Evolutionary conservation across 2,329 filamentous ascomycete genomes (phyloP).

Genomic region (Fusarium liriodendri): DNA sequence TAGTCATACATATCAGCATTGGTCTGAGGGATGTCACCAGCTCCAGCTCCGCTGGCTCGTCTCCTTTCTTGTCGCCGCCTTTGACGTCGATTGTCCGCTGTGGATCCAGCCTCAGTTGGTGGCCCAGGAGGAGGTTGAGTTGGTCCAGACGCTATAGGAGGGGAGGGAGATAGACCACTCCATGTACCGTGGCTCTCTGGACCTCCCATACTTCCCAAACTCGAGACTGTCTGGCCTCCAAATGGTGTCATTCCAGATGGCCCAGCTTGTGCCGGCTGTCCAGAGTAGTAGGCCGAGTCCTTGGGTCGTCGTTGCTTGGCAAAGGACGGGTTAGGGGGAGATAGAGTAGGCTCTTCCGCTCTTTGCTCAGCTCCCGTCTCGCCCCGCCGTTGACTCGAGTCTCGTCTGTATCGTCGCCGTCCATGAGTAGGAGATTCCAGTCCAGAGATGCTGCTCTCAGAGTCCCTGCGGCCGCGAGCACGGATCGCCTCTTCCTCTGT

Average conservation of each 20-base stretch:
- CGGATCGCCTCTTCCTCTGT: constrained; percentile 69
- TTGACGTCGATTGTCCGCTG: constrained; percentile 65
- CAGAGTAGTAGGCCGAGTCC: constrained; percentile 72
- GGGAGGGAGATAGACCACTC: constrained; percentile 63
- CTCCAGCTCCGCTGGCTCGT: constrained; percentile 51
- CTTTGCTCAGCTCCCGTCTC: constrained; percentile 48
- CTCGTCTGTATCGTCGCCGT: constrained; percentile 64
- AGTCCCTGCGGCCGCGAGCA: constrained; percentile 59
- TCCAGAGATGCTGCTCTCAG: constrained; percentile 67
- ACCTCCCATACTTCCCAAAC: constrained; percentile 56
- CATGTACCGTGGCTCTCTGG: constrained; percentile 64
- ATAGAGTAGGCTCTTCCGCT: constrained; percentile 57
- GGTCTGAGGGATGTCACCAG: constrained; percentile 24
- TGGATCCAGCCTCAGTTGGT: constrained; percentile 50
- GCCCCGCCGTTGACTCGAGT: constrained; percentile 59
- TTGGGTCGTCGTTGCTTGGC: constrained; percentile 64
- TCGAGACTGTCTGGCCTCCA: constrained; percentile 58
- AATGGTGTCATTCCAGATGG: constrained; percentile 49
- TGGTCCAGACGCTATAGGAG: constrained; percentile 23
- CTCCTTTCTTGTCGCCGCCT: constrained; percentile 67
- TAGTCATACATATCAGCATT: constrained; percentile 37
- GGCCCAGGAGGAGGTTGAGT: constrained; percentile 45
- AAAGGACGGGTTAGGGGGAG: constrained; percentile 68
- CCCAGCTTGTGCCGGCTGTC: constrained; percentile 55
- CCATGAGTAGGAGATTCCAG: constrained; percentile 62